Evolutionary conservation across 2,329 filamentous ascomycete genomes (phyloP).

Genomic region (Aspergillus thermomutatus): DNA sequence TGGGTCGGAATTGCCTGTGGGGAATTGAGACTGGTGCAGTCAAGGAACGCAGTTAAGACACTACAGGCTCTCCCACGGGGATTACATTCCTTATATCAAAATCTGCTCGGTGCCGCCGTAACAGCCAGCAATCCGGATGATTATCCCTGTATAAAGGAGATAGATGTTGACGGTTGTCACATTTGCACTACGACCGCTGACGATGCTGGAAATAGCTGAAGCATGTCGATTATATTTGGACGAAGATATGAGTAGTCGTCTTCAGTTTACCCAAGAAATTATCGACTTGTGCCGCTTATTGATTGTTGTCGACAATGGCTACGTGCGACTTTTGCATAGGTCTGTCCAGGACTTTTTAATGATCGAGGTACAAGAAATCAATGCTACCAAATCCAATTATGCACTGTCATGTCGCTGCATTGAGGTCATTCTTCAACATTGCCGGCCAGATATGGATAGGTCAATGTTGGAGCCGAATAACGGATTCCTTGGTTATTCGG

Average conservation of each 20-base stretch:
- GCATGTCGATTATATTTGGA: slow-evolving; percentile 7
- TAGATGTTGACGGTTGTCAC: slow-evolving; percentile 10
- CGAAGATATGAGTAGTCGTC: slow-evolving; percentile 5
- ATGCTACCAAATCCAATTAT: background rate
- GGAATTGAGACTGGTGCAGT: slow-evolving; percentile 8
- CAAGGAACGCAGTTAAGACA: slow-evolving; percentile 2
- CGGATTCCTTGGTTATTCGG: slow-evolving; percentile 11
- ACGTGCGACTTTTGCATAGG: slow-evolving; percentile 11
- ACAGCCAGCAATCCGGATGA: background rate
- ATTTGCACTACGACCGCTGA: slow-evolving; percentile 10
- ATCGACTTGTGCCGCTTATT: slow-evolving; percentile 12
- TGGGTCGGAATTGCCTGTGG: slow-evolving; percentile 15
- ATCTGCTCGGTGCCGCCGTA: slow-evolving; percentile 1
- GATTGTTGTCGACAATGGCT: slow-evolving; percentile 10
- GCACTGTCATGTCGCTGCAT: slow-evolving; percentile 10
- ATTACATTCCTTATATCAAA: slow-evolving; percentile 10
- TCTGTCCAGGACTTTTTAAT: slow-evolving; percentile 16
- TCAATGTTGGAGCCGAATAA: background rate
- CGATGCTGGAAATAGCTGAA: slow-evolving; percentile 9
- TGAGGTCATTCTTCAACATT: slow-evolving; percentile 4
- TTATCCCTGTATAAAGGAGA: background rate
- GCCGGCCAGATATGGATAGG: background rate
- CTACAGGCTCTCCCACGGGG: slow-evolving; percentile 9
- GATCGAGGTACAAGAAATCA: slow-evolving; percentile 2
- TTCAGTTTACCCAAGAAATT: slow-evolving; percentile 5